Evolutionary conservation across 306 rosid species (phyloP), one percentile per base, ranked within the genome.

Genomic region (Mimosa pudica): DNA sequence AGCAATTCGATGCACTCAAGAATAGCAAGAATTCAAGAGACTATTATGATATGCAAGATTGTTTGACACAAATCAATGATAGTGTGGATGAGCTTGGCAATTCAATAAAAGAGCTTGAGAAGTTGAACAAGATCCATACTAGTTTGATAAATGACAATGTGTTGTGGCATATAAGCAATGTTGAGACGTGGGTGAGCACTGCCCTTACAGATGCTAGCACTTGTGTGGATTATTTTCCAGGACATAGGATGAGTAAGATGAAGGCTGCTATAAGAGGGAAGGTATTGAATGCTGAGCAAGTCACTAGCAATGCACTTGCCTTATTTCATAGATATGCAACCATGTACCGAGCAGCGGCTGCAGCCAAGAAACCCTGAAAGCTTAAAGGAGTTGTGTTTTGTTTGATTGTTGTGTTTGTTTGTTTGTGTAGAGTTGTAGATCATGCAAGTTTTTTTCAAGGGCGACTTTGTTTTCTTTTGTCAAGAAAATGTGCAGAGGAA

Each of bases 1-100:
- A 46, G 12, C 82, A 79, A 20, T 81, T 88, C 10, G 63, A 80
- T 49, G 78, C 73, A 44, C n/a, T 55, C 3, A 81, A 79, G 7
- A 64, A 65, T 12, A 63, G 64, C 54, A 80, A 20, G 6, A 20
- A 2, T 13, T 3, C 32, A 3, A 7, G 90, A 62, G 2, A 13
- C 68, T 16, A 38, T 57, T 8, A n/a, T 2, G 63, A 7, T 18
- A 4, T 57, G 12, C 63, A 57, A 57, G 63, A 57, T 18, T 57
- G 63, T 32, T 18, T 57, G 63, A 57, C 18, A 10, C 63, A 57
- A 4, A 57, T 57, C 63, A 8, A 8, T 18, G 63, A 57, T 57
- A 18, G 63, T 18, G 33, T 18, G 12, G 32, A 57, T 4, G 32
- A 57, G 33, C 63, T 57, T 18, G 63, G 63, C 11, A 30, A n/a